Conservation (phyloP, 2,329 filamentous ascomycete species). For the Tolypocladium album region DNA sequence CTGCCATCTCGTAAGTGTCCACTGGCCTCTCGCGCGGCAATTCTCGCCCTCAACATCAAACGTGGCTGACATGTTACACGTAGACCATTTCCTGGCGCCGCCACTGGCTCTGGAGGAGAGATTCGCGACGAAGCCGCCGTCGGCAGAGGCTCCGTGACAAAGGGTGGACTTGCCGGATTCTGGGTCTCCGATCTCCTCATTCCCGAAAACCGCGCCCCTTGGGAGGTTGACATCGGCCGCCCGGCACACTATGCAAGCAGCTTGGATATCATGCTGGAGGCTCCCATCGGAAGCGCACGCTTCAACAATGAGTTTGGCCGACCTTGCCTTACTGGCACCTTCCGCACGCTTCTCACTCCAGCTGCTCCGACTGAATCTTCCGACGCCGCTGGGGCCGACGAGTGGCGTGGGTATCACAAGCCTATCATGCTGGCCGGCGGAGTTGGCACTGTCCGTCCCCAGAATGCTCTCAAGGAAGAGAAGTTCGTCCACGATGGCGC, state of each 20-base stretch:
- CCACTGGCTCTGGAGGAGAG: slow-evolving; percentile 90
- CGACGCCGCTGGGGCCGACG: slow-evolving; percentile 31
- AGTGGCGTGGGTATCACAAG: slow-evolving; percentile 85
- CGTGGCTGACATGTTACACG: not conserved
- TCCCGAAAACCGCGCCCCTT: slow-evolving; percentile 69
- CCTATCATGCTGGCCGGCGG: slow-evolving; percentile 98
- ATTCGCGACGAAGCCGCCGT: slow-evolving; percentile 94
- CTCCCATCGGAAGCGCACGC: slow-evolving; percentile 84
- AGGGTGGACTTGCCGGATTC: slow-evolving; percentile 85
- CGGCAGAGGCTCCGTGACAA: slow-evolving; percentile 82
- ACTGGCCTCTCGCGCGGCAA: not conserved
- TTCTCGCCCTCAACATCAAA: not conserved
- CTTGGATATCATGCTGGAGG: slow-evolving; percentile 95
- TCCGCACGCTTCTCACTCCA: slow-evolving; percentile 70
- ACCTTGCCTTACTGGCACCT: slow-evolving; percentile 79
- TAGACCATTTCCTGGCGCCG: slow-evolving; percentile 73
- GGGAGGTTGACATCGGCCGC: slow-evolving; percentile 85
- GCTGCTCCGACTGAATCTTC: slow-evolving; percentile 1
- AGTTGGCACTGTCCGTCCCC: slow-evolving; percentile 81
- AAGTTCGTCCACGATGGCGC: slow-evolving; percentile 75
- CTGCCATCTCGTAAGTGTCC: slow-evolving; percentile 59
- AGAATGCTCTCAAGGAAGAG: slow-evolving; percentile 79
- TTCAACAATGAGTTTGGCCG: slow-evolving; percentile 98
- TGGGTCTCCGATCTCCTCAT: slow-evolving; percentile 92
- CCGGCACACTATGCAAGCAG: slow-evolving; percentile 88